Conservation (phyloP, 2,329 filamentous ascomycete genomes). For the Aspergillus ruber region DNA sequence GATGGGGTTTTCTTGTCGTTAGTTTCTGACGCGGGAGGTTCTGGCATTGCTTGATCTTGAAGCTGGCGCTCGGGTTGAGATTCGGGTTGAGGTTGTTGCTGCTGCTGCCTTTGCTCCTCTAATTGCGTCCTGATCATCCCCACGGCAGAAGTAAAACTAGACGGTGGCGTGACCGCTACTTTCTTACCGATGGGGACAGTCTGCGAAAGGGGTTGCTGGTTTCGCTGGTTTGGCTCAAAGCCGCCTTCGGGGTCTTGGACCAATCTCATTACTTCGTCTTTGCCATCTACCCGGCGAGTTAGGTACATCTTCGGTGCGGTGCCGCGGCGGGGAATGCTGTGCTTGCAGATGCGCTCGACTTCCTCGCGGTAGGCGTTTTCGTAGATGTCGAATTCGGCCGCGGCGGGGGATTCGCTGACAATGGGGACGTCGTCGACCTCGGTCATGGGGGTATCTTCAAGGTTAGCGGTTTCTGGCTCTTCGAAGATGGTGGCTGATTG, state of each 20-base stretch:
- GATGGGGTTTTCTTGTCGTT: constrained; percentile 1
- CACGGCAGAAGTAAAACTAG: constrained; percentile 9
- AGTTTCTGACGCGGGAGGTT: not conserved
- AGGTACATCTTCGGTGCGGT: constrained; percentile 53
- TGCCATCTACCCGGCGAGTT: constrained; percentile 45
- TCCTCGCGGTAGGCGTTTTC: constrained; percentile 81
- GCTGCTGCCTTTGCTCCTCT: constrained; percentile 5
- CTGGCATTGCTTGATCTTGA: not conserved
- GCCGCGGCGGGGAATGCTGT: constrained; percentile 31
- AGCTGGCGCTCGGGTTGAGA: constrained; percentile 1
- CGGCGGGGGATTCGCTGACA: constrained; percentile 78
- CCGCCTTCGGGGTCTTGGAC: constrained; percentile 19
- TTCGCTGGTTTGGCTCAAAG: too few relatives aligned
- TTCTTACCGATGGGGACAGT: constrained; percentile 7
- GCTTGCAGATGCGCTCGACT: constrained; percentile 61
- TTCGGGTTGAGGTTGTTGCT: not conserved
- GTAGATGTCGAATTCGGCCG: constrained; percentile 81
- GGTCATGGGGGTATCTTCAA: constrained; percentile 18
- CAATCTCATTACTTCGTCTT: constrained; percentile 28
- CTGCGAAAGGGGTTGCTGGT: not conserved
- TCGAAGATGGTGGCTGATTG: constrained; percentile 13
- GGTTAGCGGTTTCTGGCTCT: constrained; percentile 26
- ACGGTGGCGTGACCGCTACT: constrained; percentile 2
- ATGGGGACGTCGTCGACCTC: constrained; percentile 28
- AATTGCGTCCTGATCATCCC: constrained; percentile 12